phyloP scores from a whole-genome alignment of 2,329 filamentous ascomycete genomes.

The Biscogniauxia sp. region DNA sequence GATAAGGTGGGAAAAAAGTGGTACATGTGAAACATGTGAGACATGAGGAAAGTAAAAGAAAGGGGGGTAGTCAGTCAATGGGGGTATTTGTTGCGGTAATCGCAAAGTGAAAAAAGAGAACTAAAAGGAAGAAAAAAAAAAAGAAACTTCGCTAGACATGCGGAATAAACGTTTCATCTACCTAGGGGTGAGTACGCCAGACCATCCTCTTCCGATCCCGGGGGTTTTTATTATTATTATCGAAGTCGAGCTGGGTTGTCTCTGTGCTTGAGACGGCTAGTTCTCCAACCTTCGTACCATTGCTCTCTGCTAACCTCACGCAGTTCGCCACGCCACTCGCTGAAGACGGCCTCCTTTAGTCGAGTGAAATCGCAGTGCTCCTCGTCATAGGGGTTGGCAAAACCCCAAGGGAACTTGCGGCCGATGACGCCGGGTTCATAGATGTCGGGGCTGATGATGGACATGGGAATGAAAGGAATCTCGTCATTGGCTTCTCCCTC shows the following conservation, averaged over 20 bases:
- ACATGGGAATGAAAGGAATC: constrained; percentile 77
- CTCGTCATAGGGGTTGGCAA: constrained; percentile 87
- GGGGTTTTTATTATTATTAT: constrained; percentile 28
- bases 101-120: constrained; percentile 19
- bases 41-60: constrained; percentile 15
- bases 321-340: constrained; percentile 87
- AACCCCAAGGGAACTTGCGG: constrained; percentile 93
- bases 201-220: constrained; percentile 10
- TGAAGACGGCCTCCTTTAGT: constrained; percentile 88
- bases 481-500: constrained; percentile 49
- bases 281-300: constrained; percentile 97
- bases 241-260: constrained; percentile 39
- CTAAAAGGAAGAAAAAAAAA: constrained; percentile 5
- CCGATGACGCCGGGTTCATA: constrained; percentile 80
- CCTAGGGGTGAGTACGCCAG: constrained; percentile 10
- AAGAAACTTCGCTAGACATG: constrained; percentile 22
- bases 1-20: constrained; percentile 17
- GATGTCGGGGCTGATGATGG: constrained; percentile 88
- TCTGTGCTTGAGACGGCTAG: constrained; percentile 59
- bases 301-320: constrained; percentile 86
- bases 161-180: constrained; percentile 17
- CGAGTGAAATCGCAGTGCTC: constrained; percentile 92
- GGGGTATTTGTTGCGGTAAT: constrained; percentile 25
- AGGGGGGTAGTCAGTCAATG: constrained; percentile 18
- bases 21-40: constrained; percentile 22